These are phyloP conservation scores for Gentiana straminea DNA, from an alignment of 257 asterid species.

Conservation along the genomic window DNA sequence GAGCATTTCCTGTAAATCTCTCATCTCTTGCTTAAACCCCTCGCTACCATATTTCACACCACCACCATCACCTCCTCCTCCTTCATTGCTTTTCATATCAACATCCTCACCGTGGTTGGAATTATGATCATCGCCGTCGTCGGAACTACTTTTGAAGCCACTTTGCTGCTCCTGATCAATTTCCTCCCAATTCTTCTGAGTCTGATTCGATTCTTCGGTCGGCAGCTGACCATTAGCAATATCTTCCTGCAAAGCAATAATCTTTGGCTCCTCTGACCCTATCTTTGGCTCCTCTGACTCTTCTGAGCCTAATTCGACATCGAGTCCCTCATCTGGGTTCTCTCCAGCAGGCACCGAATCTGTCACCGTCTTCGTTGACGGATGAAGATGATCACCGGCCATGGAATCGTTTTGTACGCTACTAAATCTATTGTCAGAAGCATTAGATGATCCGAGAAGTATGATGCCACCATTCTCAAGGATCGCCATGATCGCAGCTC, in stretches of 20 bases:
- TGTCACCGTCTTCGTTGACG: slow-evolving; percentile 18
- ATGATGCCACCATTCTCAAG: slow-evolving; percentile 58
- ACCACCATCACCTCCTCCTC: slow-evolving; percentile 8
- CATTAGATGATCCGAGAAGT: slow-evolving; percentile 45
- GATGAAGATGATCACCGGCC: slow-evolving; percentile 26
- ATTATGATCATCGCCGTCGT: neutral
- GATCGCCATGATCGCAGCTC: slow-evolving; percentile 59
- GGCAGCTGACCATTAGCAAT: slow-evolving; percentile 1
- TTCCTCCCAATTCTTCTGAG: neutral
- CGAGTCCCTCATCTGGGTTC: neutral
- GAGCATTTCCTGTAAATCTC: slow-evolving; percentile 60
- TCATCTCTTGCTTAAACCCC: slow-evolving; percentile 18
- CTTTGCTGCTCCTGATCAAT: too few species aligned
- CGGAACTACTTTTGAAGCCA: too few species aligned
- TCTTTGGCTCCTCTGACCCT: neutral
- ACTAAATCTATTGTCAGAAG: slow-evolving; percentile 17
- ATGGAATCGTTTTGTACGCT: slow-evolving; percentile 16
- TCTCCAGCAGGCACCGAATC: neutral
- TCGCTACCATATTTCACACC: slow-evolving; percentile 8
- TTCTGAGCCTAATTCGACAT: neutral
- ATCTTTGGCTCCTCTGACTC: neutral
- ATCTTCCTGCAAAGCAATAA: neutral
- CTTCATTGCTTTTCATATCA: slow-evolving; percentile 10
- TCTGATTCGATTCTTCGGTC: too few species aligned
- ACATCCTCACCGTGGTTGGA: slow-evolving; percentile 4